These are phyloP conservation scores for Antitrichia curtipendula DNA, from an alignment of 225 moss, liverwort and hornwort genomes.

Conservation along the genomic window DNA sequence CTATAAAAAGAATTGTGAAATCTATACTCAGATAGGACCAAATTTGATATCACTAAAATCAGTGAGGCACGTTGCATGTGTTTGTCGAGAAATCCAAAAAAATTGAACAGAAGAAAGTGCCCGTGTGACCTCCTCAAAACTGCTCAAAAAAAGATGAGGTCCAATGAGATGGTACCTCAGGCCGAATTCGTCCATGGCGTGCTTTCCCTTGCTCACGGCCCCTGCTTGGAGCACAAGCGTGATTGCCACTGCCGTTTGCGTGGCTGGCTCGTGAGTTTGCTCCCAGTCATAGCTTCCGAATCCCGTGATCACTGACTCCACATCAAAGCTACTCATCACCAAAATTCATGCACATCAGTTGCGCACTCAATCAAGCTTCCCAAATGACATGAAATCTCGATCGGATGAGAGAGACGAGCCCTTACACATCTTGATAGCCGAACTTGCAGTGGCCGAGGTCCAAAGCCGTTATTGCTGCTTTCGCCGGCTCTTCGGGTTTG, in stretches of 20 bases:
- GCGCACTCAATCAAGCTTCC: not conserved
- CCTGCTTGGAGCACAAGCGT: slow-evolving; percentile 13
- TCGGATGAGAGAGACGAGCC: not conserved
- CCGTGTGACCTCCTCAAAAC: not conserved
- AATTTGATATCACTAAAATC: not conserved
- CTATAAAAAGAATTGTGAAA: not conserved
- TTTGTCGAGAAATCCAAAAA: not conserved
- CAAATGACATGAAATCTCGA: not conserved
- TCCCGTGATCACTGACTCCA: slow-evolving; percentile 21
- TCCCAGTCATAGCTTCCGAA: slow-evolving; percentile 37
- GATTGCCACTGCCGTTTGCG: slow-evolving; percentile 13
- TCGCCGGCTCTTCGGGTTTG: not conserved
- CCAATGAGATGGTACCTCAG: slow-evolving; percentile 10
- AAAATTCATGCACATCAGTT: not conserved
- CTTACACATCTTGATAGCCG: slow-evolving; percentile 41
- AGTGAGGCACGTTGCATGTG: not conserved
- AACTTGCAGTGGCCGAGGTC: slow-evolving; percentile 22
- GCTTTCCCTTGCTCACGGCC: slow-evolving; percentile 25
- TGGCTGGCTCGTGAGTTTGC: slow-evolving; percentile 23
- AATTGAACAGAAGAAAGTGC: not conserved
- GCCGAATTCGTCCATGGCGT: slow-evolving; percentile 39
- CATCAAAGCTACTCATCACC: slow-evolving; percentile 25
- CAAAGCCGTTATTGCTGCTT: not conserved
- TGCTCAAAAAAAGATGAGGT: not conserved
- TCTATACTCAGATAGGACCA: not conserved